phyloP scores from a whole-genome alignment of 305 asterid species.

The Fraxinus nigra region DNA sequence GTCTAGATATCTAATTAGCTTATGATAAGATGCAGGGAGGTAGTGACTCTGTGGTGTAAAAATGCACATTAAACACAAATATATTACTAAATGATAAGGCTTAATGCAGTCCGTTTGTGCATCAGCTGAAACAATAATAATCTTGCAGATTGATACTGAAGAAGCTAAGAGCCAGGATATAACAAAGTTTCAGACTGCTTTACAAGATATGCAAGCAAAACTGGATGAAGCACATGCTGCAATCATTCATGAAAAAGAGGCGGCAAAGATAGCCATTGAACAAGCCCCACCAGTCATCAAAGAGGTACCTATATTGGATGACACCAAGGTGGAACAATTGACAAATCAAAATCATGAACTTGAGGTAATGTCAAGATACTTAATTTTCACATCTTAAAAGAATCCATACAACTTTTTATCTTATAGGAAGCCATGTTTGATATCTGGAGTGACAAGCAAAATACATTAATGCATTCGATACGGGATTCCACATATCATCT shows the following conservation, averaged over 20 bases:
- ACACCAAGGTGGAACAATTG: slow-evolving; percentile 70
- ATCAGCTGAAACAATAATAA: slow-evolving; percentile 18
- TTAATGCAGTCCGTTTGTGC: neutral
- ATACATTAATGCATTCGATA: slow-evolving; percentile 14
- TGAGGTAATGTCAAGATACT: slow-evolving; percentile 50
- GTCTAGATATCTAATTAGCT: neutral
- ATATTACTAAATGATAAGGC: neutral
- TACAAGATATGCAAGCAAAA: slow-evolving; percentile 65
- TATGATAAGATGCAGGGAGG: slow-evolving; percentile 15
- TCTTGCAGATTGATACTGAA: slow-evolving; percentile 76
- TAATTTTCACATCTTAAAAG: slow-evolving; percentile 20
- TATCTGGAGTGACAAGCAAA: slow-evolving; percentile 5
- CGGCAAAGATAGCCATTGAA: slow-evolving; percentile 85
- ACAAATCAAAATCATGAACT: slow-evolving; percentile 67
- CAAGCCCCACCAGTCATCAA: slow-evolving; percentile 90
- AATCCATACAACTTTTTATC: neutral
- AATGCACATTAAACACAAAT: neutral
- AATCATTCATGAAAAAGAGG: slow-evolving; percentile 71
- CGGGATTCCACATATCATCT: neutral
- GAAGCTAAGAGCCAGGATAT: slow-evolving; percentile 93
- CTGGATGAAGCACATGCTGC: slow-evolving; percentile 74
- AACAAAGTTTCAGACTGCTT: slow-evolving; percentile 57
- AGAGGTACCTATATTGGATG: slow-evolving; percentile 83
- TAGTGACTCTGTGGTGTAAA: neutral
- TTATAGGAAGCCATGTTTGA: neutral